phyloP scores from a whole-genome alignment of 169 alveolate species.

The Theileria orientalis region DNA sequence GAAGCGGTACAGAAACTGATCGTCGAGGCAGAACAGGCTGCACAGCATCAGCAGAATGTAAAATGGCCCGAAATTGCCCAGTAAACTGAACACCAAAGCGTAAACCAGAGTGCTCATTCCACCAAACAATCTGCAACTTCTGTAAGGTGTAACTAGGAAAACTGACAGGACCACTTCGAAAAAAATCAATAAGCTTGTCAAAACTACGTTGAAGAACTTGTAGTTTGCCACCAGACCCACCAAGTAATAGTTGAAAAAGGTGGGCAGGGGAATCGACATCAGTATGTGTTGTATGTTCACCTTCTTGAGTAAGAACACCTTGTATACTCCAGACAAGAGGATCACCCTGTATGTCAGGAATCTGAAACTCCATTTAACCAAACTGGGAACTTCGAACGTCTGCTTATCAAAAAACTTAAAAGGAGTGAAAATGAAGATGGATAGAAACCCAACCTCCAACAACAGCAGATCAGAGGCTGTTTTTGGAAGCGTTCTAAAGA shows the following conservation, averaged over 20 bases:
- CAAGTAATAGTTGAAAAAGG: conserved; percentile 14
- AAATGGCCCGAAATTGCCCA: conserved; percentile 49
- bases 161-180: conserved; percentile 38
- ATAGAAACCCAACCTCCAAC: conserved; percentile 50
- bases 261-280: conserved; percentile 48
- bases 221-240: neutral
- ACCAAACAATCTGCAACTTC: conserved; percentile 41
- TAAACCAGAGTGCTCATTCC: conserved; percentile 35
- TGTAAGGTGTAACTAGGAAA: conserved; percentile 29
- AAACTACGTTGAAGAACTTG: neutral
- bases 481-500: conserved; percentile 24
- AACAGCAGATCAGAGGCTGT: conserved; percentile 47
- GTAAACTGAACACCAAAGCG: conserved; percentile 11
- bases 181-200: conserved; percentile 17
- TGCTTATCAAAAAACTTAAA: conserved; percentile 33
- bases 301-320: conserved; percentile 13
- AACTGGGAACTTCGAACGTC: conserved; percentile 31
- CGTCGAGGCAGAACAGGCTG: conserved; percentile 53
- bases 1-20: conserved; percentile 6
- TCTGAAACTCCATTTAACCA: conserved; percentile 44
- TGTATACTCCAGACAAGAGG: conserved; percentile 41
- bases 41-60: conserved; percentile 36
- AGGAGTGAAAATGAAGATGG: conserved; percentile 52
- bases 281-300: conserved; percentile 17
- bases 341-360: conserved; percentile 40